These are phyloP conservation scores for Cyberlindnera mississippiensis DNA, from an alignment of 805 yeast species.

Conservation along the genomic window DNA sequence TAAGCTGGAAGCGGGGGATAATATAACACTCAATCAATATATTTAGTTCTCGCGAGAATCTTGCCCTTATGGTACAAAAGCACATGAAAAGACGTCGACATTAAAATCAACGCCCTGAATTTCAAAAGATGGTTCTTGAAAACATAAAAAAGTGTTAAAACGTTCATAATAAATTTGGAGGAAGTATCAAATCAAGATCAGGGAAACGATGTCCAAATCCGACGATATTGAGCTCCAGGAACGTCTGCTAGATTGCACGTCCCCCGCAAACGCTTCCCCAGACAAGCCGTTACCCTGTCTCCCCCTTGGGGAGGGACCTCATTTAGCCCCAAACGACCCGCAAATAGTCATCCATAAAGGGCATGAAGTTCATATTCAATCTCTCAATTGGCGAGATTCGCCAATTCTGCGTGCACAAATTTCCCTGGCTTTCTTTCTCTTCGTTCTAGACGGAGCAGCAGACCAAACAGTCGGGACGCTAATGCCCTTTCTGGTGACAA, in stretches of 20 bases:
- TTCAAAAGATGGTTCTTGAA: too few relatives aligned
- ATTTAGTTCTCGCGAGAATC: too few relatives aligned
- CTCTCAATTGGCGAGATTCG: slow-evolving; percentile 22
- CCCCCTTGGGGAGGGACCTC: neutral
- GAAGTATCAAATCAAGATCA: too few relatives aligned
- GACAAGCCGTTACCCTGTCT: neutral
- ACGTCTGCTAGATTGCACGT: slow-evolving; percentile 10
- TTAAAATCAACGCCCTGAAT: too few relatives aligned
- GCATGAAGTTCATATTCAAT: slow-evolving; percentile 3
- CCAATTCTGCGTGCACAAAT: slow-evolving; percentile 43
- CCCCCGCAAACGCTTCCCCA: neutral
- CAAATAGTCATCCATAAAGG: slow-evolving; percentile 3
- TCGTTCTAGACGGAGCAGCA: slow-evolving; percentile 48
- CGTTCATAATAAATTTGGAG: too few relatives aligned
- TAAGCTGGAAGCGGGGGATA: too few relatives aligned
- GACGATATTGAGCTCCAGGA: slow-evolving; percentile 10
- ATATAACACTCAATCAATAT: too few relatives aligned
- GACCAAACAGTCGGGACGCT: slow-evolving; percentile 61
- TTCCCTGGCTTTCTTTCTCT: slow-evolving; percentile 33
- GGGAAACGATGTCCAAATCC: neutral
- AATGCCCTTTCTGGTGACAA: slow-evolving; percentile 45
- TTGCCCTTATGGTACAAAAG: too few relatives aligned
- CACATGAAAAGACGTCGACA: too few relatives aligned
- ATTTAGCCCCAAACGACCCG: slow-evolving; percentile 1
- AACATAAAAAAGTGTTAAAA: too few relatives aligned